Evolutionary conservation across 2,329 filamentous ascomycete genomes (phyloP).

Genomic region (Cladorrhinum sp.): DNA sequence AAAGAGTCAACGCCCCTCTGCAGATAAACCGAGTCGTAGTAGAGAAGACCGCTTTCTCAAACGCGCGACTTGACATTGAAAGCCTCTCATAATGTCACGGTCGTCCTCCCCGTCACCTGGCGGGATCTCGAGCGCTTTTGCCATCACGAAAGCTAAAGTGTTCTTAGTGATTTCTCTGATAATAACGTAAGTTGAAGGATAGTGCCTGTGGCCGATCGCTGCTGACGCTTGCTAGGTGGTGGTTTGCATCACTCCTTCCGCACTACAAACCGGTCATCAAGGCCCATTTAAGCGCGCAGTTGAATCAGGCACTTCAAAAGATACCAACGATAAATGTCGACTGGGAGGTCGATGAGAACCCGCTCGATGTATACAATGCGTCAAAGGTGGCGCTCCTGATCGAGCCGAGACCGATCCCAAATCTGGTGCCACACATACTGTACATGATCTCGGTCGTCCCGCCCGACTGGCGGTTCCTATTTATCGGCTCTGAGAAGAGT

Average conservation of each 20-base stretch:
- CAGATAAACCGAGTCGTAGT: background rate
- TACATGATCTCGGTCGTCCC: constrained; percentile 53
- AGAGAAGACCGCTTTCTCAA: background rate
- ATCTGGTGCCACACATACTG: constrained; percentile 48
- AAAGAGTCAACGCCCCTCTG: background rate
- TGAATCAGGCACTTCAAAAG: constrained; percentile 41
- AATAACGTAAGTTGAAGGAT: constrained; percentile 36
- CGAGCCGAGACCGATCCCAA: constrained; percentile 46
- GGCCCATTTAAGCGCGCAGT: constrained; percentile 35
- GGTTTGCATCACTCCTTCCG: constrained; percentile 43
- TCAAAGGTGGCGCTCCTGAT: constrained; percentile 54
- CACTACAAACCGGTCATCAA: constrained; percentile 44
- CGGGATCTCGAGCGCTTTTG: constrained; percentile 24
- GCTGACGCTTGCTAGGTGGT: constrained; percentile 40
- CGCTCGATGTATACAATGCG: constrained; percentile 41
- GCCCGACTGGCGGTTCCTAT: constrained; percentile 53
- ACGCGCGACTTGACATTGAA: background rate
- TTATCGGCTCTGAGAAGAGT: constrained; percentile 50
- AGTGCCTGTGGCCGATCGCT: background rate
- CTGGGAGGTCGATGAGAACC: constrained; percentile 35
- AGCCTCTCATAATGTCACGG: constrained; percentile 23
- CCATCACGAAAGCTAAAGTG: constrained; percentile 37
- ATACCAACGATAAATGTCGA: constrained; percentile 41
- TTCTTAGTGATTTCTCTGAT: constrained; percentile 35
- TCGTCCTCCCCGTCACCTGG: constrained; percentile 15